Percentiles rank a stretch among this genome's conserved stretches.
Evolutionary conservation across 495 filamentous ascomycete genomes (phyloP).

Genomic region (Ascodesmis nigricans): DNA sequence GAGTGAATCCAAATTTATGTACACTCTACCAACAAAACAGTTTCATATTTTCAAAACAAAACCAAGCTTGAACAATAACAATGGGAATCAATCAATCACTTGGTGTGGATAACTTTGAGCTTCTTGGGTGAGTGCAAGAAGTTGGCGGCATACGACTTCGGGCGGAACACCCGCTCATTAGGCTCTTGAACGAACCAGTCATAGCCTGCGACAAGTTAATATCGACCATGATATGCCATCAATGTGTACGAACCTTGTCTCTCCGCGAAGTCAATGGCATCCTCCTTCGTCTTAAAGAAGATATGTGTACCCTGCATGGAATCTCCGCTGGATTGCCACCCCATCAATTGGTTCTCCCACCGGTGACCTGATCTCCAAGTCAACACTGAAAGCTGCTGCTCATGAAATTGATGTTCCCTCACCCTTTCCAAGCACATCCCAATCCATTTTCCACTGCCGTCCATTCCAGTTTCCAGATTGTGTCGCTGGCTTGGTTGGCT

Average conservation of each 20-base stretch:
- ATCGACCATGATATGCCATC: no score
- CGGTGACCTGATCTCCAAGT: constrained; percentile 42
- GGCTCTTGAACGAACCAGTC: constrained; percentile 98
- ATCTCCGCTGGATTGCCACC: constrained; percentile 93
- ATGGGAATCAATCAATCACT: constrained; percentile 31
- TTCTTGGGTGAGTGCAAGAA: constrained; percentile 66
- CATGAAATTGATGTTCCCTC: neutral
- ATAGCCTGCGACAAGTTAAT: constrained; percentile 36
- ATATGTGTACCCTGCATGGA: constrained; percentile 77
- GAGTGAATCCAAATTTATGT: no score
- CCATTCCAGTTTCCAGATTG: constrained; percentile 72
- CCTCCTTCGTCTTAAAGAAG: constrained; percentile 82
- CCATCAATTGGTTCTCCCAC: constrained; percentile 97
- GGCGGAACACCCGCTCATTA: constrained; percentile 59
- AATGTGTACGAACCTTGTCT: no score
- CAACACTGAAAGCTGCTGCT: neutral
- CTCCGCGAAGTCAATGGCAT: constrained; percentile 82
- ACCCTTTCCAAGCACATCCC: constrained; percentile 71
- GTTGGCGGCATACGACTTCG: constrained; percentile 94
- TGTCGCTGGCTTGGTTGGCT: constrained; percentile 71
- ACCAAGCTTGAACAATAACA: neutral
- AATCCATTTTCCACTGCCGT: constrained; percentile 92
- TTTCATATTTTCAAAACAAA: neutral
- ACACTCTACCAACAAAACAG: no score
- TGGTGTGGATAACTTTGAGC: constrained; percentile 82